Evolutionary conservation across 2,329 filamentous ascomycete species (phyloP), one percentile per base, ranked within the genome.

Genomic region (Fusarium staphyleae): DNA sequence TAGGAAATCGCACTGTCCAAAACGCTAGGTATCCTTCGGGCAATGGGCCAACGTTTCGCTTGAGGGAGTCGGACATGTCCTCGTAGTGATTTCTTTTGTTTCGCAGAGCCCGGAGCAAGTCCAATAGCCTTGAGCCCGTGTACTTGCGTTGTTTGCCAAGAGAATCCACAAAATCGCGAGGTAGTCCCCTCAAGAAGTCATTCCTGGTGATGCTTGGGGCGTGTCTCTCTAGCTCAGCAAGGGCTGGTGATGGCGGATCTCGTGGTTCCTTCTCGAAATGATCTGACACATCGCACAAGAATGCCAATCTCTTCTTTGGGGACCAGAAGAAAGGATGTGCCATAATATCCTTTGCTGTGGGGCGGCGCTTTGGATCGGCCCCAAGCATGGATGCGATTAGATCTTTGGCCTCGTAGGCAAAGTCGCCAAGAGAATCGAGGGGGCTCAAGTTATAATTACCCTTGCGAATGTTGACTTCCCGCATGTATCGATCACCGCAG

Each of bases 51-150:
- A 96, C 90, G 24, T 74, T 71, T 55, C 77, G 78, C 66, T 83
- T 93, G 58, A 96, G 82, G 41, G 85, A 77, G 12, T 93, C 89
- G 6, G 90, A 83, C 90, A 99, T 93, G 72, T 99, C 95, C 69
- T 96, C 93, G 71, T 97, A 99, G 70, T 99, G 95, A 61, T 98
- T 96, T 67, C 90, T 90, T 83, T 99, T 99, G 75, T 99, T 99
- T 18, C 95, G 82, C 49, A 99, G 78, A 2, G 93, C 95, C 2
- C 95, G 84, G 15, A 99, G 77, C 16, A 99, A 80, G 74, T 99
- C 95, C 48, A 99, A 76, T 70, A 99, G 83, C 39, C 86, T 84
- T 2, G 85, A 83, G 0, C 93, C 93, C 0, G 89, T 95, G 74
- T 99, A 99, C 74, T 96, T 97, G 68, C 93, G 85, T 75, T 98